These are phyloP conservation scores for Botrytis deweyae DNA, from an alignment of 2,329 filamentous ascomycete genomes.

Conservation along the genomic window DNA sequence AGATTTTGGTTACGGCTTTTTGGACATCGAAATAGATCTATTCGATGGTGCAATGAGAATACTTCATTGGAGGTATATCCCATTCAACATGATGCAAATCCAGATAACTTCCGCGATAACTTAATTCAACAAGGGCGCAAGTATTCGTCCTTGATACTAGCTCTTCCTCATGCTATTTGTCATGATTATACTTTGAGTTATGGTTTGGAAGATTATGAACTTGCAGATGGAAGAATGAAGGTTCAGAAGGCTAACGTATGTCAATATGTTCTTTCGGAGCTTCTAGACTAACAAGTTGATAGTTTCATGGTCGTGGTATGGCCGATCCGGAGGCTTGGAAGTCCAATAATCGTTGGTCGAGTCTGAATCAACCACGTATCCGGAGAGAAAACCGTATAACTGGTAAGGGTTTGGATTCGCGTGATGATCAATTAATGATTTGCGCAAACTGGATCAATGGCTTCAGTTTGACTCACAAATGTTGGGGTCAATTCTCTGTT, in stretches of 20 bases:
- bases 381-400: background rate
- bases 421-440: slow-evolving; percentile 3
- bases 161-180: background rate
- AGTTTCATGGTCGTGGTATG: slow-evolving; percentile 15
- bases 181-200: background rate
- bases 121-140: slow-evolving; percentile 8
- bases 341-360: background rate
- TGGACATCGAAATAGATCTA: background rate
- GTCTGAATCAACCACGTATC: no score
- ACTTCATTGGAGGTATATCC: background rate
- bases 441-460: slow-evolving; percentile 9
- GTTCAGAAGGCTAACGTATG: background rate
- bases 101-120: background rate
- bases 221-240: background rate
- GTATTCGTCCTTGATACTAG: slow-evolving; percentile 10
- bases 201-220: background rate
- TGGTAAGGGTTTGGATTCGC: background rate
- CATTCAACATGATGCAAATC: background rate
- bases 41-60: slow-evolving; percentile 8
- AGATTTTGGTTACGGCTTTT: background rate
- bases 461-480: slow-evolving; percentile 8
- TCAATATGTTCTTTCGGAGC: background rate
- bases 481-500: slow-evolving; percentile 9
- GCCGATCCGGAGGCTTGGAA: slow-evolving; percentile 2
- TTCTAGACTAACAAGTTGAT: background rate